Evolutionary conservation across 2,329 filamentous ascomycete species (phyloP).

Genomic region (Alternaria ventricosa): DNA sequence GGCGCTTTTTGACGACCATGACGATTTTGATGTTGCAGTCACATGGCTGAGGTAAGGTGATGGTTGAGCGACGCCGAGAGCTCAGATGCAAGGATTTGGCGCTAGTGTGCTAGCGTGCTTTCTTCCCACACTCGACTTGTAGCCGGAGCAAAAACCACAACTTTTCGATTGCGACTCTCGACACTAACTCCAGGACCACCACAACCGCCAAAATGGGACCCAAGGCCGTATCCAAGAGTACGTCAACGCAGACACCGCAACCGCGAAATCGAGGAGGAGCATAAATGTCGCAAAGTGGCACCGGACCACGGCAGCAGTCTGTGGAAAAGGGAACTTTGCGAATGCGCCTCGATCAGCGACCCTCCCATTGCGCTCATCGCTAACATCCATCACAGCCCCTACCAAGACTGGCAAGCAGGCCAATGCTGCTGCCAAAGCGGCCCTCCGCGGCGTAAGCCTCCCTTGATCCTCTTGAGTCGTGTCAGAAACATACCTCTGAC

Average conservation of each 20-base stretch:
- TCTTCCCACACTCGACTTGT: constrained; percentile 17
- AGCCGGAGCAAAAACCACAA: constrained; percentile 13
- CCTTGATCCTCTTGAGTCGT: constrained; percentile 53
- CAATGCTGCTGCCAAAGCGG: constrained; percentile 91
- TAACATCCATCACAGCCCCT: constrained; percentile 50
- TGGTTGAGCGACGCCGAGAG: constrained; percentile 21
- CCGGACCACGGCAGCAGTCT: constrained; percentile 12
- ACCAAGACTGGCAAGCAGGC: constrained; percentile 78
- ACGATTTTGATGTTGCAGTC: background rate
- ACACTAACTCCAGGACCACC: constrained; percentile 44
- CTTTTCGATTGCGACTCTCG: constrained; percentile 34
- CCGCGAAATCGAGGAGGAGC: constrained; percentile 15
- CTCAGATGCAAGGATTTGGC: constrained; percentile 14
- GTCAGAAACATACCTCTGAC: constrained; percentile 61
- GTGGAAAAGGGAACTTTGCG: constrained; percentile 23
- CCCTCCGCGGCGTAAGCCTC: constrained; percentile 86
- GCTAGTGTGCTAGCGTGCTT: constrained; percentile 28
- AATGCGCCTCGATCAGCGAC: constrained; percentile 29
- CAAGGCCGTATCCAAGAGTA: constrained; percentile 49
- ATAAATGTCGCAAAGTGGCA: constrained; percentile 12
- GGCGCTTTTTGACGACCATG: constrained; percentile 45
- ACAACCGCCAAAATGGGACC: constrained; percentile 50
- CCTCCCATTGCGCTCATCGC: constrained; percentile 18
- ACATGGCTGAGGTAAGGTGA: constrained; percentile 1
- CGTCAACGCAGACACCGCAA: constrained; percentile 19